A percentile compares a stretch with the other conserved stretches of the same genome.
phyloP scores from a whole-genome alignment of 345 rosid species.

The Barbarea vulgaris region DNA sequence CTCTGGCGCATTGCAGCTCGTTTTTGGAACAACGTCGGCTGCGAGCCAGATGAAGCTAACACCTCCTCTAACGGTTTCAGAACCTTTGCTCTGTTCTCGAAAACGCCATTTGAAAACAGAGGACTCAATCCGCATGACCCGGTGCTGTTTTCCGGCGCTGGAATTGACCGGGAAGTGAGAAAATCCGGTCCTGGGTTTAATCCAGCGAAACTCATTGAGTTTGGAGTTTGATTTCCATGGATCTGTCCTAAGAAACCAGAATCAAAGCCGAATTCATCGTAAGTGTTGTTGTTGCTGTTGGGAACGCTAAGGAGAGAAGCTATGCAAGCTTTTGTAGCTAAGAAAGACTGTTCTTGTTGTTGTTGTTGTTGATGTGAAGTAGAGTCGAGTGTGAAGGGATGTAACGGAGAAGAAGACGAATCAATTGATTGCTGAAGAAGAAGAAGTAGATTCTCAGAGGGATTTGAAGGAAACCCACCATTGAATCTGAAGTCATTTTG shows the following conservation, averaged over 20 bases:
- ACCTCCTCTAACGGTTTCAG: constrained; percentile 64
- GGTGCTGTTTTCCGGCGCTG: constrained; percentile 38
- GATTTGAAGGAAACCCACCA: constrained; percentile 40
- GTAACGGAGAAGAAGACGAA: constrained; percentile 63
- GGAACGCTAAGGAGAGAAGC: constrained; percentile 48
- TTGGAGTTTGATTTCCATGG: constrained; percentile 47
- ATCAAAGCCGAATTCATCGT: constrained; percentile 59
- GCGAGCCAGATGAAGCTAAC: constrained; percentile 50
- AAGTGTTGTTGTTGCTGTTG: constrained; percentile 42
- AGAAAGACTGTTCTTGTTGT: constrained; percentile 47
- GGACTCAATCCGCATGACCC: constrained; percentile 32
- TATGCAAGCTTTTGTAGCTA: constrained; percentile 49
- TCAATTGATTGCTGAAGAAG: constrained; percentile 55
- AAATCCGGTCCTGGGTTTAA: constrained; percentile 36
- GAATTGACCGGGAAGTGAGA: constrained; percentile 36
- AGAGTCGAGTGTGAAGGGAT: constrained; percentile 53
- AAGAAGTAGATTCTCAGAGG: constrained; percentile 47
- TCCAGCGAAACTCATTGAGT: constrained; percentile 43
- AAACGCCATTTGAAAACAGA: constrained; percentile 18
- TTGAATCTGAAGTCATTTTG: constrained; percentile 51
- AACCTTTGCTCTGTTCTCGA: constrained; percentile 48
- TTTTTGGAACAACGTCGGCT: constrained; percentile 75
- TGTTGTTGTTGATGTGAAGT: constrained; percentile 39
- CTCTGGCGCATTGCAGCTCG: constrained; percentile 65
- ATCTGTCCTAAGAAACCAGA: constrained; percentile 47